Percentiles rank a stretch among this genome's conserved stretches.
These are phyloP conservation scores for Pneumocystis jirovecii DNA, from an alignment of 1,139 yeast genomes.

Conservation along the genomic window DNA sequence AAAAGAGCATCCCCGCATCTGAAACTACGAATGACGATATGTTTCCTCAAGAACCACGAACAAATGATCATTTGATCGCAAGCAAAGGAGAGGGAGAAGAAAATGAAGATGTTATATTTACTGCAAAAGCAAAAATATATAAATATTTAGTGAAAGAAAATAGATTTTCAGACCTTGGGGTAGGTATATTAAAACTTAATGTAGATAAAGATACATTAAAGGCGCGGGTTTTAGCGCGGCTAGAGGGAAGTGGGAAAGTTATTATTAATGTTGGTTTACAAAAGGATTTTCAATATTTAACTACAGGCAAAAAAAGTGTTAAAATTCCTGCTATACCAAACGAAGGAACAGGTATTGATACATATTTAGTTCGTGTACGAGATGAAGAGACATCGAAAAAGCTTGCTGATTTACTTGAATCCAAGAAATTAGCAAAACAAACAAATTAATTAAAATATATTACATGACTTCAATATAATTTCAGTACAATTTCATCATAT, in stretches of 20 bases:
- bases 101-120: conserved; percentile 48
- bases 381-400: conserved; percentile 52
- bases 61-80: conserved; percentile 24
- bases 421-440: background rate
- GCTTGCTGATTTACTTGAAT: conserved; percentile 21
- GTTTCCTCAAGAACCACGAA: conserved; percentile 9
- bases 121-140: conserved; percentile 61
- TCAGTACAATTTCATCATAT: background rate
- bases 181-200: conserved; percentile 72
- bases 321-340: conserved; percentile 40
- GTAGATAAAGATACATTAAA: conserved; percentile 44
- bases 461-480: background rate
- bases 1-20: conserved; percentile 15
- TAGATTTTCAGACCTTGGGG: conserved; percentile 46
- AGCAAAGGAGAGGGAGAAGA: conserved; percentile 71
- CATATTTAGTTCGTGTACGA: conserved; percentile 61
- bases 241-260: conserved; percentile 76
- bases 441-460: background rate
- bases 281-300: conserved; percentile 10
- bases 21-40: conserved; percentile 2
- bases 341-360: conserved; percentile 33
- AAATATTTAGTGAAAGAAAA: conserved; percentile 24
- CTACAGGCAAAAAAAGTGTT: conserved; percentile 36
- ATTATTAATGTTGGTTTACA: conserved; percentile 44
- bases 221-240: conserved; percentile 60